Percentiles rank a stretch among this genome's conserved stretches.
Conservation (phyloP, 148 eudicot genomes). For the Rhododendron mucronatum region DNA sequence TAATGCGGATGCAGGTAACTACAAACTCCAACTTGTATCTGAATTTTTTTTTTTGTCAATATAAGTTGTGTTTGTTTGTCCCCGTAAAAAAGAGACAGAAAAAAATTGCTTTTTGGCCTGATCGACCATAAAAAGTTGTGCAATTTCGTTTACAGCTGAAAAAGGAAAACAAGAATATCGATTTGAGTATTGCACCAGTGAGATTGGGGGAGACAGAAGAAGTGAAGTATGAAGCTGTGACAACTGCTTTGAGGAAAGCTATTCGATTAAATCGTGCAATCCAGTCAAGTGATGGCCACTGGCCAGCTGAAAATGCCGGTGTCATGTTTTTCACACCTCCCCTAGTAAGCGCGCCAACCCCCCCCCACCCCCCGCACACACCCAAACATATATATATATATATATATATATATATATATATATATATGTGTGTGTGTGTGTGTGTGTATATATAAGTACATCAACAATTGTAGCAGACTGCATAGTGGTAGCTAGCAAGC, state of each 20-base stretch:
- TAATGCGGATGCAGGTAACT: constrained; percentile 16
- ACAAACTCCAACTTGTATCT: neutral
- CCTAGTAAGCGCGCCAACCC: constrained; percentile 5
- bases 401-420: no score
- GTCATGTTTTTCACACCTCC: constrained; percentile 29
- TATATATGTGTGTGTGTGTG: no score
- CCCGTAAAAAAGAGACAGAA: no score
- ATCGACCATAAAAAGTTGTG: no score
- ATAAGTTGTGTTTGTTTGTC: no score
- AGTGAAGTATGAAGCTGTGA: constrained; percentile 15
- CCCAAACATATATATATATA: no score
- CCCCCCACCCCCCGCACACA: no score
- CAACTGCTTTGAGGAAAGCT: constrained; percentile 25
- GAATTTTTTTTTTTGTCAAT: no score
- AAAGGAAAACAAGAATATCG: constrained; percentile 20
- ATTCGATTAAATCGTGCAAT: constrained; percentile 26
- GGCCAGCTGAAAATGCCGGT: constrained; percentile 33
- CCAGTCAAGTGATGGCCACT: constrained; percentile 33
- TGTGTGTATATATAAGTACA: no score
- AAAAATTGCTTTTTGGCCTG: no score
- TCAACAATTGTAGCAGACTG: no score
- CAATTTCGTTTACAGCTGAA: constrained; percentile 10
- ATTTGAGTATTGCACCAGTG: constrained; percentile 4
- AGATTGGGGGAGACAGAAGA: constrained; percentile 12
- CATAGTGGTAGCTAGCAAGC: no score